Conservation (phyloP, 1,139 yeast species). For the Pneumocystis carinii region DNA sequence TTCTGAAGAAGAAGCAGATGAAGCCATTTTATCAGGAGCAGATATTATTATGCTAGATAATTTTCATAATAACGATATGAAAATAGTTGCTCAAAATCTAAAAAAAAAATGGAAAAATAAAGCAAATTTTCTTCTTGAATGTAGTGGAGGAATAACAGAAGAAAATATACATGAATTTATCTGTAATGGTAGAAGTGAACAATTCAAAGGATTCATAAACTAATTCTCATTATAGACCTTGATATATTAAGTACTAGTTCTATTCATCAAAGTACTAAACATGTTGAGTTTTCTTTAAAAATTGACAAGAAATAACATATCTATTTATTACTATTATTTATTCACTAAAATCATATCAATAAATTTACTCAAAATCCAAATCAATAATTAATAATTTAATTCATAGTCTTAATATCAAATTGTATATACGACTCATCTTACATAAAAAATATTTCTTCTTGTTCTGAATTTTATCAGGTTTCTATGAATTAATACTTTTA, state of each 20-base stretch:
- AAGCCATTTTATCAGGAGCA: slow-evolving; percentile 89
- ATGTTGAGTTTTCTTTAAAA: slow-evolving; percentile 73
- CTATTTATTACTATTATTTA: neutral
- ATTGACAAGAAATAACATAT: slow-evolving; percentile 28
- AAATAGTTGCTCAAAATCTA: slow-evolving; percentile 47
- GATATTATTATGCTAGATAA: slow-evolving; percentile 93
- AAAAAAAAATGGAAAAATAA: slow-evolving; percentile 43
- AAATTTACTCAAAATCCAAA: neutral
- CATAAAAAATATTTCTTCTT: no score
- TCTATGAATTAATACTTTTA: no score
- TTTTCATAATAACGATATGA: slow-evolving; percentile 54
- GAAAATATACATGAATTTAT: slow-evolving; percentile 51
- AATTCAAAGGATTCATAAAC: neutral
- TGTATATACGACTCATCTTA: no score
- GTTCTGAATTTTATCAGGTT: no score
- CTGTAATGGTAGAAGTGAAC: slow-evolving; percentile 29
- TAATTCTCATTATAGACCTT: slow-evolving; percentile 31
- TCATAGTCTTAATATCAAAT: no score
- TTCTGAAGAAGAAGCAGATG: slow-evolving; percentile 67
- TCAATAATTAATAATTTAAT: neutral
- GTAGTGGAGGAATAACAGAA: slow-evolving; percentile 78
- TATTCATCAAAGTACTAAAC: slow-evolving; percentile 79
- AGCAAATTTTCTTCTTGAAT: slow-evolving; percentile 55
- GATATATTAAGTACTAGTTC: slow-evolving; percentile 85
- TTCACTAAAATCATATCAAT: neutral